phyloP scores from a whole-genome alignment of 805 yeast genomes.

The Metschnikowia peoriensis region DNA sequence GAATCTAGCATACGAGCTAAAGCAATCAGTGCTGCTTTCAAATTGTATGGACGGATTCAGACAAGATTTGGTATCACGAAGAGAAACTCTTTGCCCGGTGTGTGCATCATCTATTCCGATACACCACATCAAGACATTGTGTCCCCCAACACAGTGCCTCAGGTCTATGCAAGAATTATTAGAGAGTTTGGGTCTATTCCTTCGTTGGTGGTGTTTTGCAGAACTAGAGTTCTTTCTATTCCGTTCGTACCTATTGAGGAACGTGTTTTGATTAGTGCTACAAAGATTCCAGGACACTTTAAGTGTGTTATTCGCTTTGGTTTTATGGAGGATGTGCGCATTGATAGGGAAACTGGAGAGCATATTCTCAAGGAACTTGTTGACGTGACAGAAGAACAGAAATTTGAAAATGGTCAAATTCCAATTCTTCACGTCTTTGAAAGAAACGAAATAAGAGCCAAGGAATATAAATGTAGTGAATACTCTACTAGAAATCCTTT shows the following conservation, averaged over 20 bases:
- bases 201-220: slow-evolving; percentile 42
- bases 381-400: slow-evolving; percentile 13
- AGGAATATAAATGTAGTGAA: slow-evolving; percentile 17
- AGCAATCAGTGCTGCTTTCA: neutral
- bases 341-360: slow-evolving; percentile 21
- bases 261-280: slow-evolving; percentile 37
- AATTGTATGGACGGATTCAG: slow-evolving; percentile 9
- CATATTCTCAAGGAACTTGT: slow-evolving; percentile 23
- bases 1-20: neutral
- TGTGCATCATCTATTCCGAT: slow-evolving; percentile 44
- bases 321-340: slow-evolving; percentile 41
- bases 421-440: slow-evolving; percentile 32
- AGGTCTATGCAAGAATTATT: slow-evolving; percentile 35
- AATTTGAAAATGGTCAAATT: slow-evolving; percentile 9
- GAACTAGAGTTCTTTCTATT: slow-evolving; percentile 39
- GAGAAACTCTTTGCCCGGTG: slow-evolving; percentile 30
- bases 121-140: slow-evolving; percentile 32
- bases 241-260: slow-evolving; percentile 44
- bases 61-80: slow-evolving; percentile 21
- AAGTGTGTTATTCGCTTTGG: slow-evolving; percentile 51
- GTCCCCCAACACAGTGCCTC: slow-evolving; percentile 48
- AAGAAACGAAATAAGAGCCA: slow-evolving; percentile 26
- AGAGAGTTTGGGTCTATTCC: slow-evolving; percentile 46
- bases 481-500: slow-evolving; percentile 20
- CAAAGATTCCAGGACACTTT: slow-evolving; percentile 46